Conservation (phyloP, 2,329 filamentous ascomycete genomes). For the Nothophaeocryptopus gaeumannii region DNA sequence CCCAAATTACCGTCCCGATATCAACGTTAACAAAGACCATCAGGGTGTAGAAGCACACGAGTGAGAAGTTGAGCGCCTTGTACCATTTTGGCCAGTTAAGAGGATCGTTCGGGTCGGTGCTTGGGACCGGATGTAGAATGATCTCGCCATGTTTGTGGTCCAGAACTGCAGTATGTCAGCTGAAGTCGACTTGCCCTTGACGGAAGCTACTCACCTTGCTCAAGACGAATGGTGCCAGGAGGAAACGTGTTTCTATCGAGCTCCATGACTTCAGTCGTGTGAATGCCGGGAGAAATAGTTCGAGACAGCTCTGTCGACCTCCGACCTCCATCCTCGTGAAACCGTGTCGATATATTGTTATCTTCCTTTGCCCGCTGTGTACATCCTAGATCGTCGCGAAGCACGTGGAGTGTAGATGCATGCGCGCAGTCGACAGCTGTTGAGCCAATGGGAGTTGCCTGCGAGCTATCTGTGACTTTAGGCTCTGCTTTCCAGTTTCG, state of each 20-base stretch:
- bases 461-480: not conserved
- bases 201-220: not conserved
- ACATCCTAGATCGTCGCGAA: not conserved
- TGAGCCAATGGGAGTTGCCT: not conserved
- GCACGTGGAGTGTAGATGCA: not conserved
- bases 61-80: constrained; percentile 40
- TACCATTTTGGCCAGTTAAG: constrained; percentile 43
- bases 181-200: no score
- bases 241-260: constrained; percentile 4
- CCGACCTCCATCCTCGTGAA: not conserved
- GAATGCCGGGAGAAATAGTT: not conserved
- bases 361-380: not conserved
- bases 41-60: constrained; percentile 40
- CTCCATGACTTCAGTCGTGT: not conserved
- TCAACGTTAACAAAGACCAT: constrained; percentile 39
- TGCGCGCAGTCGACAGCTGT: not conserved
- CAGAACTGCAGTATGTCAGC: not conserved
- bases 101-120: constrained; percentile 35
- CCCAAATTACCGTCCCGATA: constrained; percentile 43
- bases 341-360: not conserved
- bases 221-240: constrained; percentile 6
- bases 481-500: constrained; percentile 1
- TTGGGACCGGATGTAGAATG: constrained; percentile 21
- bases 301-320: not conserved
- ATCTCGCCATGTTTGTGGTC: constrained; percentile 4